A percentile compares a stretch with the other conserved stretches of the same genome.
Evolutionary conservation across 2,329 filamentous ascomycete genomes (phyloP).

Genomic region (Sphaerulina vaccinii): DNA sequence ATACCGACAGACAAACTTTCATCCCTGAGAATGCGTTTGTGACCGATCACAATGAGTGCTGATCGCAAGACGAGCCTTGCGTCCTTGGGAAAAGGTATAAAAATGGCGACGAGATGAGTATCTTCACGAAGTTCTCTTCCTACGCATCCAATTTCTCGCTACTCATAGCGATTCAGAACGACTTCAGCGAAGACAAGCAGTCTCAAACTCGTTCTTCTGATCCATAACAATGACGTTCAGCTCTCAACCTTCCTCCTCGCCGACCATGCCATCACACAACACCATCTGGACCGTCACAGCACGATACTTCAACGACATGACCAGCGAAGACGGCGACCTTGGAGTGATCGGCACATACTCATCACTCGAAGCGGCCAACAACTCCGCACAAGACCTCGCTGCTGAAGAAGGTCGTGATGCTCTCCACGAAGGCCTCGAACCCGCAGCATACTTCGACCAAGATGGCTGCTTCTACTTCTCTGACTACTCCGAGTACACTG

Average conservation of each 20-base stretch:
- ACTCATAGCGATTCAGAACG: too few species aligned
- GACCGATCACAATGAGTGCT: not conserved
- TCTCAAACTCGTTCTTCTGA: not conserved
- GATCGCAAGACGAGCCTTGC: conserved; percentile 2
- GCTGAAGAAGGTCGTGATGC: not conserved
- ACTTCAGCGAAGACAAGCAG: not conserved
- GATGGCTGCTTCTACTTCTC: not conserved
- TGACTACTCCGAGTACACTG: not conserved
- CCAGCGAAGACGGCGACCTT: not conserved
- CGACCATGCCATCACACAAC: not conserved
- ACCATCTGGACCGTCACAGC: not conserved
- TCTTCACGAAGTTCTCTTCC: too few species aligned
- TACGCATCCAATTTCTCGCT: too few species aligned
- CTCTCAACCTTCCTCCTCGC: not conserved
- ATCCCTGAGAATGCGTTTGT: not conserved
- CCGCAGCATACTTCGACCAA: not conserved
- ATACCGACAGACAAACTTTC: not conserved
- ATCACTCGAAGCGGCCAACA: not conserved
- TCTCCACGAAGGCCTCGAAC: not conserved
- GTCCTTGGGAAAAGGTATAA: not conserved
- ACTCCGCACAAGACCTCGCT: not conserved
- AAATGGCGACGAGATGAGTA: not conserved
- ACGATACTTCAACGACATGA: not conserved
- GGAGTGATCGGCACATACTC: not conserved
- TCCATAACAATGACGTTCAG: not conserved